Percentiles rank a stretch among this genome's conserved stretches.
These are phyloP conservation scores for Aspergillus cristatus DNA, from an alignment of 495 filamentous ascomycete genomes.

Conservation along the genomic window DNA sequence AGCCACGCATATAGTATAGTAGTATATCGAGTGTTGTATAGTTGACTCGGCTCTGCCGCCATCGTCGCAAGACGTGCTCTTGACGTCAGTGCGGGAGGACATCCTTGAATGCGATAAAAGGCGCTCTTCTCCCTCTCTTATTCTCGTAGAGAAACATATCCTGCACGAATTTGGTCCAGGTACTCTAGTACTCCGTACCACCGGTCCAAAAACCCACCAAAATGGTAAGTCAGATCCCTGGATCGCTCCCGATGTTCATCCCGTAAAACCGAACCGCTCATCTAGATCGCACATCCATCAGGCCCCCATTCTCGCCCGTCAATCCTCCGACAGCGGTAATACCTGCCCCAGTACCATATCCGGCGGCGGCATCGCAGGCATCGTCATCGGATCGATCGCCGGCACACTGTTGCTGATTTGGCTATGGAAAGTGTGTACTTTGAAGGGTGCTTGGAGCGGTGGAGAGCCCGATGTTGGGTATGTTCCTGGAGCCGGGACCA, in stretches of 20 bases:
- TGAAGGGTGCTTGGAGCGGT: conserved; percentile 15
- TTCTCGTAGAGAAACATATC: too few species aligned
- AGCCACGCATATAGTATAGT: too few species aligned
- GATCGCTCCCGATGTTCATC: too few species aligned
- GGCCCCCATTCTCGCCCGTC: conserved; percentile 6
- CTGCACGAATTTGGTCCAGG: too few species aligned
- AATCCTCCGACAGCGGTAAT: conserved; percentile 9
- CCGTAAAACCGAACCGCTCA: too few species aligned
- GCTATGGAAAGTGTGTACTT: conserved; percentile 29
- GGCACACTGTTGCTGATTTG: conserved; percentile 46
- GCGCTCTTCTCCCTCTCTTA: too few species aligned
- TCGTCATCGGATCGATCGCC: conserved; percentile 49
- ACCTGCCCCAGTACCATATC: conserved; percentile 34
- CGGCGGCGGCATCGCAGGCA: conserved; percentile 50
- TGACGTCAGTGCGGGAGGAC: background rate
- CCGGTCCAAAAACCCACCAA: too few species aligned
- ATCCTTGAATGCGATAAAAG: background rate
- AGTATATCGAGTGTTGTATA: too few species aligned
- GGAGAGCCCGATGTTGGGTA: conserved; percentile 19
- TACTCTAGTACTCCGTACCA: too few species aligned
- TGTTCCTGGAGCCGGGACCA: conserved; percentile 7
- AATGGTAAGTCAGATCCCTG: too few species aligned
- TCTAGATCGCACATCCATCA: too few species aligned
- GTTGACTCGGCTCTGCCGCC: too few species aligned
- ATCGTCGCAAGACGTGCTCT: background rate